Evolutionary conservation across 129 eudicot species (phyloP), one percentile per base, ranked within the genome.

Genomic region (Erigeron canadensis): DNA sequence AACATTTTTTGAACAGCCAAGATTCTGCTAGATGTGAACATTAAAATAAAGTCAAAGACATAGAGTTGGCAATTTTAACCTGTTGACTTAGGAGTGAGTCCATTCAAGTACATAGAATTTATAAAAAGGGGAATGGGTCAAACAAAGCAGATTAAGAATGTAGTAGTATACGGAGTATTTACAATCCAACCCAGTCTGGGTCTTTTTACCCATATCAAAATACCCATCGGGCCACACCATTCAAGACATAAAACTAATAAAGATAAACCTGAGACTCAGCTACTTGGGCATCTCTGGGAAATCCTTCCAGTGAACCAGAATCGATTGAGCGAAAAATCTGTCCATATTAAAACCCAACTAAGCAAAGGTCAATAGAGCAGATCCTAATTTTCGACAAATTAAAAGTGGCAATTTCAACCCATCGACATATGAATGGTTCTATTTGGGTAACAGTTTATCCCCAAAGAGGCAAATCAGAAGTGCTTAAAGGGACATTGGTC

Each of bases 291-390:
- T 75, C 82, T 79, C 81, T 86, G 0, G 89, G 96, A 65, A 89
- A 89, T 60, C 89, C 96, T 72, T 81, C 83, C 74, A 89, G 41
- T 5, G 96, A 89, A 21, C 91, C 96, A 2, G 96, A 89, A 82
- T 89, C 91, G 19, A 89, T 86, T 12, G 96, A 89, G 23, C 91
- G 85, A 43, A 89, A 89, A 53, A 86, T 77, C 96, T 88, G 84
- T 53, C 9, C 59, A 58, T 18, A 16, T 51, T 13, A 45, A 40
- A 44, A 53, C 17, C 2, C 59, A 61, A 61, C 22, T 48, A 47
- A 70, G 43, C 34, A 75, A 47, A 53, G 16, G 67, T 73, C 19
- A 80, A 63, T 37, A 28, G 0, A n/a, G 13, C 41, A 28, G n/a
- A 76, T 8, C 74, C 42, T 40, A 10, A 53, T 43, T 19, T 38